These are phyloP conservation scores for Colletotrichum coccodes DNA, from an alignment of 2,329 filamentous ascomycete species.

Conservation along the genomic window DNA sequence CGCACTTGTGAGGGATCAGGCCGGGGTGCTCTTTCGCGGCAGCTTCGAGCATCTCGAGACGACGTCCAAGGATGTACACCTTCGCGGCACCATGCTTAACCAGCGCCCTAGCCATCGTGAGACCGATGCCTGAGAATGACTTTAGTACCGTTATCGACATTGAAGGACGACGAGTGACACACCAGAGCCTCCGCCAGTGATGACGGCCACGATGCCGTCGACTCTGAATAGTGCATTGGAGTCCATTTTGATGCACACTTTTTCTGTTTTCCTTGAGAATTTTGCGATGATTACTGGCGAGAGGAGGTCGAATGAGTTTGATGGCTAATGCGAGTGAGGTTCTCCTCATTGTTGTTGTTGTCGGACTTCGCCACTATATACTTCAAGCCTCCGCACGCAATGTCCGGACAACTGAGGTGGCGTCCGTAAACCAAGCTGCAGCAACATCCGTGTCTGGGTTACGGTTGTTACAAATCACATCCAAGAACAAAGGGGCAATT, in stretches of 20 bases:
- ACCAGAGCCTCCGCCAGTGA: constrained; percentile 72
- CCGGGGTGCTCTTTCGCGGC: constrained; percentile 32
- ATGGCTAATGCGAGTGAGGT: too few relatives aligned
- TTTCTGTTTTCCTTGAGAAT: neutral
- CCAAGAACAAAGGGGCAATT: neutral
- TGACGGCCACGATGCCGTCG: constrained; percentile 66
- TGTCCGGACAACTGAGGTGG: constrained; percentile 2
- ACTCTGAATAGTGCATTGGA: constrained; percentile 59
- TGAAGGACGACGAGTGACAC: constrained; percentile 14
- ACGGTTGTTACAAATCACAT: neutral
- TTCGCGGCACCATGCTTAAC: constrained; percentile 38
- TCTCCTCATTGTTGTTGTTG: neutral
- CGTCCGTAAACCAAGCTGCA: neutral
- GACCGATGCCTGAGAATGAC: constrained; percentile 61
- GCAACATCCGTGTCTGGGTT: neutral
- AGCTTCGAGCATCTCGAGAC: constrained; percentile 43
- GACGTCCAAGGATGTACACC: constrained; percentile 54
- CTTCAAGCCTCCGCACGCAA: neutral
- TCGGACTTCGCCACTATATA: constrained; percentile 15
- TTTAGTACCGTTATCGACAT: neutral
- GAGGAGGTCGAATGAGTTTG: neutral
- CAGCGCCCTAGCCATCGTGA: constrained; percentile 51
- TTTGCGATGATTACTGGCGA: neutral
- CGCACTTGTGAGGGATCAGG: constrained; percentile 46
- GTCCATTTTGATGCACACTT: constrained; percentile 4